Evolutionary conservation across 2,329 filamentous ascomycete genomes (phyloP).

Genomic region (Sclerotinia spermophila): DNA sequence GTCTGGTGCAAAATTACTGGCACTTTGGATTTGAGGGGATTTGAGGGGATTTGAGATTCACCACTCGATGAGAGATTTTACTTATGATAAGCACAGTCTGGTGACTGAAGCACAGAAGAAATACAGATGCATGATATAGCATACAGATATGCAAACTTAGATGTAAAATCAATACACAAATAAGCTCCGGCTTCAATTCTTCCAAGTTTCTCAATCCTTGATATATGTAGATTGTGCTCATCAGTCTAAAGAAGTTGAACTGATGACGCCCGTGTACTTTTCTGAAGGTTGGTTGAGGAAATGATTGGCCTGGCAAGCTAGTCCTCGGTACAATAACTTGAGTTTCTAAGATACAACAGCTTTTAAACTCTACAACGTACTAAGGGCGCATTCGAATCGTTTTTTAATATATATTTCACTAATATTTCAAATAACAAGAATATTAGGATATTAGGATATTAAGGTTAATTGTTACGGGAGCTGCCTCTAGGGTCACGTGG

Average conservation of each 20-base stretch:
- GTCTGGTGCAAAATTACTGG: not conserved
- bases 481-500: too few relatives aligned
- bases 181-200: not conserved
- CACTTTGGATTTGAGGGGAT: not conserved
- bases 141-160: not conserved
- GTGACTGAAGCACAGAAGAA: constrained; percentile 8
- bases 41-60: constrained; percentile 22
- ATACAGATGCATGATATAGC: not conserved
- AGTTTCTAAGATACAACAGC: not conserved
- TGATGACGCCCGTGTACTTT: too few relatives aligned
- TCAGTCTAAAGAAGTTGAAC: not conserved
- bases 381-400: too few relatives aligned
- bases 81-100: not conserved
- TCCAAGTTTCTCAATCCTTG: not conserved
- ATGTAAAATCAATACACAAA: not conserved
- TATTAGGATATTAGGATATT: too few relatives aligned
- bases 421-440: not conserved
- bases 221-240: not conserved
- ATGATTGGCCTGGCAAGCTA: not conserved
- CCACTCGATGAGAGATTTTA: constrained; percentile 23
- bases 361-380: not conserved
- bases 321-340: too few relatives aligned
- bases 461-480: too few relatives aligned
- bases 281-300: not conserved
- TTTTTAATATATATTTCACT: too few relatives aligned